phyloP scores from a whole-genome alignment of 2,329 filamentous ascomycete genomes.

The Colletotrichum lini region DNA sequence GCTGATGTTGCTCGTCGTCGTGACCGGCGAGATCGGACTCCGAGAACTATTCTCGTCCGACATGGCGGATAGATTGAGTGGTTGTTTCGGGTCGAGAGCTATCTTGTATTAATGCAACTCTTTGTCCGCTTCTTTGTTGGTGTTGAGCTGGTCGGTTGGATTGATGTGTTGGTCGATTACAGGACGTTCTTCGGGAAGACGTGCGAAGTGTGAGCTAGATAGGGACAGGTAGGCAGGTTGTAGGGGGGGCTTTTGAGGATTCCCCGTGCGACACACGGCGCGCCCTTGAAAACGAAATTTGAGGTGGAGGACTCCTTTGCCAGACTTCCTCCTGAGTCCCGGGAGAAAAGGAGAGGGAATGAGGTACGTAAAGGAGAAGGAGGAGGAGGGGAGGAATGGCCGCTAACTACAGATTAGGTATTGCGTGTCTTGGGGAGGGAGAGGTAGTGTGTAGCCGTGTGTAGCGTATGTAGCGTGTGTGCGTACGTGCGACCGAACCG shows the following conservation, averaged over 20 bases:
- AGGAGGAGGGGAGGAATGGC: constrained; percentile 20
- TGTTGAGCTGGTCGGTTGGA: not conserved
- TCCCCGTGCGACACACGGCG: constrained; percentile 31
- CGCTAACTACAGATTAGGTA: constrained; percentile 33
- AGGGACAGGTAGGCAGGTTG: constrained; percentile 33
- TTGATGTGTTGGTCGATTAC: not conserved
- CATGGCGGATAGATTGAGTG: constrained; percentile 17
- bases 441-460: constrained; percentile 7
- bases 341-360: constrained; percentile 20
- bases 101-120: not conserved
- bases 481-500: constrained; percentile 32
- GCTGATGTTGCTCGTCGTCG: constrained; percentile 36
- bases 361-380: constrained; percentile 15
- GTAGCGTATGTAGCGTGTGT: not conserved
- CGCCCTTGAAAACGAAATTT: not conserved
- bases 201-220: constrained; percentile 26
- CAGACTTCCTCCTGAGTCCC: constrained; percentile 11
- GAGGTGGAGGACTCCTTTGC: not conserved
- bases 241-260: constrained; percentile 36
- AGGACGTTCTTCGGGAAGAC: constrained; percentile 7
- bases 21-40: constrained; percentile 36
- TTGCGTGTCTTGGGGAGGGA: constrained; percentile 11
- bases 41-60: constrained; percentile 39
- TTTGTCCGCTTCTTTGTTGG: not conserved
- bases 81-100: not conserved